phyloP scores from a whole-genome alignment of 441 rosid genomes.

The Theobroma grandiflorum region DNA sequence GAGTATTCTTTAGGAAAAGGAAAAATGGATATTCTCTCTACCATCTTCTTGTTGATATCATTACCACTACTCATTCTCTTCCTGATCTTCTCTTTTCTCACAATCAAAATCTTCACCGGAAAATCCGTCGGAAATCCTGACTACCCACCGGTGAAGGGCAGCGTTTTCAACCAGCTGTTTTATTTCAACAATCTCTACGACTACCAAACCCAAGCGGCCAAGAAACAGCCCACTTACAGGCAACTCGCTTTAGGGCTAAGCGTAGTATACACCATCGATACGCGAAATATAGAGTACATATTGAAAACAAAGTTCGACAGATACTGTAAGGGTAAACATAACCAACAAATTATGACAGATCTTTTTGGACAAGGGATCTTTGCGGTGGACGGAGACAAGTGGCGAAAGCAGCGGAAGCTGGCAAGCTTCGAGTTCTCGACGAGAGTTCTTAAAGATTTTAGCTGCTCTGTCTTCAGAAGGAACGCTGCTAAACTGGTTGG shows the following conservation, averaged over 20 bases:
- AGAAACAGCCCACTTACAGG: constrained; percentile 52
- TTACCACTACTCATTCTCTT: constrained; percentile 32
- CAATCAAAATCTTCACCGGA: constrained; percentile 48
- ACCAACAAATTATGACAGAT: constrained; percentile 42
- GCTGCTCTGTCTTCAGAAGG: constrained; percentile 65
- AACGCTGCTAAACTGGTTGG: constrained; percentile 63
- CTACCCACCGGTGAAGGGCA: constrained; percentile 65
- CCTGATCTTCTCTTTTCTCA: constrained; percentile 24
- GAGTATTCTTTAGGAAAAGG: no score
- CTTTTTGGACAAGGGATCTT: constrained; percentile 82
- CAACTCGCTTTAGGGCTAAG: constrained; percentile 53
- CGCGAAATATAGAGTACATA: constrained; percentile 68
- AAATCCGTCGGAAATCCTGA: constrained; percentile 51
- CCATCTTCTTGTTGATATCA: constrained; percentile 31
- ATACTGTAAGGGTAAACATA: constrained; percentile 54
- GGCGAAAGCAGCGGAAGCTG: constrained; percentile 87
- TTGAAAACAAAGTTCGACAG: constrained; percentile 57
- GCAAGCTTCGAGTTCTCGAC: constrained; percentile 82
- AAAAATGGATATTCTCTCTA: constrained; percentile 41
- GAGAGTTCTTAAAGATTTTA: constrained; percentile 71
- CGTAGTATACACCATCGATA: constrained; percentile 62
- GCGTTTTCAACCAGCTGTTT: constrained; percentile 52
- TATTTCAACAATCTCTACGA: constrained; percentile 61
- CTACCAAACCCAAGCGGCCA: constrained; percentile 54
- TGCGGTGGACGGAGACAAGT: constrained; percentile 72